Base-by-base conservation (phyloP, 73 alveolate genomes). In the Loxodes magnus region DNA sequence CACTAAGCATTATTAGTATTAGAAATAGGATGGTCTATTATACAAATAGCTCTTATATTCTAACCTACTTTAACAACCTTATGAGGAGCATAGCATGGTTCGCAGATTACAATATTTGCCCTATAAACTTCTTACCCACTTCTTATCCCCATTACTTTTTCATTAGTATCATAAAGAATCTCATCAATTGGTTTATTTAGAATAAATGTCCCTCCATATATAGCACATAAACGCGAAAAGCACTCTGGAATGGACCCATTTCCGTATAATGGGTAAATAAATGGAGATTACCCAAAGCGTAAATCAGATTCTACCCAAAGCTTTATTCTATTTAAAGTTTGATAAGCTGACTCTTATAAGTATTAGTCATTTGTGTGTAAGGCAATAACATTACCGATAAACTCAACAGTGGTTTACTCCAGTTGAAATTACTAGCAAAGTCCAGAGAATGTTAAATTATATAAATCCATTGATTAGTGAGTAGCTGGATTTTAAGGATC, bases 371-470 rank as follows among this genome's bases (percentile, higher is more conserved):
- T 67, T 31, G 78, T 62, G 79, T 43, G 78, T 72, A 94, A 70
- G 5, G 98, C 98, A 37, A 94, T 92, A 3, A 98, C 97, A 68
- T 94, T 98, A n/a, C 99, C 99, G 15, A 94, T 53, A 74, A 94
- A 94, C 77, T 94, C 99, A 39, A 91, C 65, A 52, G 99, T 94
- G 71, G 87, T 84, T 35, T 75, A 84, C 62, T 94, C 98, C 21
- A 94, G 75, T 31, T 84, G 89, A 54, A 71, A 86, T 56, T 77
- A 71, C 30, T 61, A 70, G 43, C 71, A 25, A 21, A 57, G 41
- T 56, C 70, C 65, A 60, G 64, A 64, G 53, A 66, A 61, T 7
- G 76, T 17, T 41, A 51, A 50, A 29, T 43, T 15, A 26, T 38
- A 37, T 17, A 67, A 35, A 24, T 67, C 51, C 29, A 57, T 54